Conservation (phyloP, 257 asterid genomes). For the Ehretia macrophylla region DNA sequence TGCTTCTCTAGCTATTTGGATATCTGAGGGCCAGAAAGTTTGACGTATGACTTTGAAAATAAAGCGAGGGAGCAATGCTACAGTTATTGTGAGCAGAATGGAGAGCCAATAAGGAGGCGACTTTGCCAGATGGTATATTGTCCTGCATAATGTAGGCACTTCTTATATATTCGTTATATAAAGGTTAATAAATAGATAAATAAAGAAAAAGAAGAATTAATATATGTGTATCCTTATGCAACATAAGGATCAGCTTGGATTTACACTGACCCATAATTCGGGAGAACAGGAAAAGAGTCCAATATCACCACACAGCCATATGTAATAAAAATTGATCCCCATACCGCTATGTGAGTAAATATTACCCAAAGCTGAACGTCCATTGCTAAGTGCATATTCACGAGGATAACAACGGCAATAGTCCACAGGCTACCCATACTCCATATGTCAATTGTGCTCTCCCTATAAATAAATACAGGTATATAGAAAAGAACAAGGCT, state of each 20-base stretch:
- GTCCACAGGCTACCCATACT: conserved; percentile 99
- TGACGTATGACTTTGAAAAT: conserved; percentile 60
- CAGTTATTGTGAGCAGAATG: conserved; percentile 62
- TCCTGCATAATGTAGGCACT: conserved; percentile 46
- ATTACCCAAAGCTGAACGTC: conserved; percentile 81
- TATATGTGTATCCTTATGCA: background rate
- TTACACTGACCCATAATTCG: conserved; percentile 82
- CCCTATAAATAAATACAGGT: conserved; percentile 62
- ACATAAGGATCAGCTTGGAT: conserved; percentile 4
- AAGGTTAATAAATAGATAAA: too few species aligned
- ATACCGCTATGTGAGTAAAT: conserved; percentile 72
- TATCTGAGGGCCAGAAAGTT: conserved; percentile 87
- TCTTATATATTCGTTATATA: background rate
- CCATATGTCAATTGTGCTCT: conserved; percentile 91
- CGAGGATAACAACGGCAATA: conserved; percentile 78
- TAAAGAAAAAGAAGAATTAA: too few species aligned
- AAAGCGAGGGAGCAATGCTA: conserved; percentile 94
- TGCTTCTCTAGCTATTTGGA: conserved; percentile 93
- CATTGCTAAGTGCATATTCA: conserved; percentile 94
- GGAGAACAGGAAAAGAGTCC: conserved; percentile 72
- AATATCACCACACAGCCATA: conserved; percentile 51
- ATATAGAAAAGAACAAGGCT: conserved; percentile 91
- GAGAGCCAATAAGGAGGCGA: conserved; percentile 85
- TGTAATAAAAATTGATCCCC: conserved; percentile 76
- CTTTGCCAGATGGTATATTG: conserved; percentile 73